phyloP scores from a whole-genome alignment of 495 filamentous ascomycete genomes.

The Tuber microsphaerosporum region DNA sequence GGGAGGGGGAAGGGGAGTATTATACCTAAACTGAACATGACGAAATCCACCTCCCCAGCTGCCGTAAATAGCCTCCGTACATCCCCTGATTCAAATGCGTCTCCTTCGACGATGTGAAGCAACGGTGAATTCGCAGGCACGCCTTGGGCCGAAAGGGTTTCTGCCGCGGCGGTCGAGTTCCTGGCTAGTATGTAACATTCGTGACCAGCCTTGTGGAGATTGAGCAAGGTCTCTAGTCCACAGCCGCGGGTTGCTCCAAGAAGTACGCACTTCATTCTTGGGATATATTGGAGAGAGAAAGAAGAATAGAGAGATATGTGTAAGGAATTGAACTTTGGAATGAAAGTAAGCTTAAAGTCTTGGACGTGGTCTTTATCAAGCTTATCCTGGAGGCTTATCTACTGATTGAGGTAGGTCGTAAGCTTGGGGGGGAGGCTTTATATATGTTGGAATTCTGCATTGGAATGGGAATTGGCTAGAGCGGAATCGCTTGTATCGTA shows the following conservation, averaged over 20 bases:
- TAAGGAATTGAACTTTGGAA: not conserved
- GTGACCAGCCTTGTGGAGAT: constrained; percentile 11
- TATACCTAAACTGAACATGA: constrained; percentile 19
- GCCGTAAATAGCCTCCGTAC: constrained; percentile 10
- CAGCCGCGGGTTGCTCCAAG: constrained; percentile 23
- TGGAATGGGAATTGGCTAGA: not conserved
- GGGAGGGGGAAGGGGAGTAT: not conserved
- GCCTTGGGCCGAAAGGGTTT: constrained; percentile 3
- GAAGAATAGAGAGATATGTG: not conserved
- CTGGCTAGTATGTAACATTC: constrained; percentile 19
- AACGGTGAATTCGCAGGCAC: constrained; percentile 1
- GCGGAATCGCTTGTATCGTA: not conserved
- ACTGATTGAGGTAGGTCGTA: not conserved
- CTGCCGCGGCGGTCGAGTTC: not conserved
- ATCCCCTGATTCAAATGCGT: constrained; percentile 15
- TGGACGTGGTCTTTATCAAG: not conserved
- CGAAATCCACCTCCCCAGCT: constrained; percentile 16
- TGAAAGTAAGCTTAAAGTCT: not conserved
- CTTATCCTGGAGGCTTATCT: not conserved
- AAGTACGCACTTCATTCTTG: constrained; percentile 22
- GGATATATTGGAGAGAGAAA: not conserved
- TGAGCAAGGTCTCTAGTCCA: constrained; percentile 15
- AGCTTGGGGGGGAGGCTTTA: not conserved
- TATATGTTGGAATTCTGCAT: not conserved
- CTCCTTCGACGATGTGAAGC: constrained; percentile 17